Percentiles rank a stretch among this genome's conserved stretches.
These are phyloP conservation scores for Shiraia sp. DNA, from an alignment of 2,329 filamentous ascomycete genomes.

Conservation along the genomic window DNA sequence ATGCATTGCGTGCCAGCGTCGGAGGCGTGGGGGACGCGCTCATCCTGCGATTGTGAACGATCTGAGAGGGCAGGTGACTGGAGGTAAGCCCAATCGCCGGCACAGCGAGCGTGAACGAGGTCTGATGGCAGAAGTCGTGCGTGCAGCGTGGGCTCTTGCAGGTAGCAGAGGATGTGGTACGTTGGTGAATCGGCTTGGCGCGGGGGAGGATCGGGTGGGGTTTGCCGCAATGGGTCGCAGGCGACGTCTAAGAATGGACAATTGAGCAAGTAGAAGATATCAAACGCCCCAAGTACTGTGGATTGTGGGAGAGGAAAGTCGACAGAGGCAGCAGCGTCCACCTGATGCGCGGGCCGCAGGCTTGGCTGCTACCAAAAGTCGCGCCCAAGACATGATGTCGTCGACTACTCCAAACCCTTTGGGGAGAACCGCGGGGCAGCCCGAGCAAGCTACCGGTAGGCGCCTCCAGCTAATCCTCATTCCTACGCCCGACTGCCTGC, in stretches of 20 bases:
- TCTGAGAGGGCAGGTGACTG: constrained; percentile 24
- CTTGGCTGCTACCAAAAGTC: constrained; percentile 31
- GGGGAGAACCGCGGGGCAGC: constrained; percentile 1
- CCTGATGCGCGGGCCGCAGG: constrained; percentile 16
- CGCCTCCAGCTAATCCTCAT: too few relatives aligned
- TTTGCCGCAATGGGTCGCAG: constrained; percentile 2
- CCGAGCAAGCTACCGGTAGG: not conserved
- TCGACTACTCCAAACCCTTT: too few relatives aligned
- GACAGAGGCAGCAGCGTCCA: constrained; percentile 14
- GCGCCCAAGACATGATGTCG: constrained; percentile 13
- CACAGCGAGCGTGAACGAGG: constrained; percentile 17
- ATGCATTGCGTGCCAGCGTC: constrained; percentile 29
- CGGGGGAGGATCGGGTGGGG: constrained; percentile 29
- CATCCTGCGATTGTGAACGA: constrained; percentile 30
- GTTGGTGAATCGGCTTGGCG: constrained; percentile 31
- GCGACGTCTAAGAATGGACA: not conserved
- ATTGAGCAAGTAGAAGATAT: not conserved
- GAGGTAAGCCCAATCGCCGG: constrained; percentile 22
- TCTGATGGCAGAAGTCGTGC: constrained; percentile 21
- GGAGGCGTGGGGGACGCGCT: constrained; percentile 38
- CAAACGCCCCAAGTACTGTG: not conserved
- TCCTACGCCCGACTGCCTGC: too few relatives aligned
- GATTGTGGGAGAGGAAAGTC: constrained; percentile 3
- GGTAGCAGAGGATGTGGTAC: constrained; percentile 28
- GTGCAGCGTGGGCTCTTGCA: constrained; percentile 31